Evolutionary conservation across 495 filamentous ascomycete species (phyloP), one percentile per base, ranked within the genome.

Genomic region (Penicillium samsonianum): DNA sequence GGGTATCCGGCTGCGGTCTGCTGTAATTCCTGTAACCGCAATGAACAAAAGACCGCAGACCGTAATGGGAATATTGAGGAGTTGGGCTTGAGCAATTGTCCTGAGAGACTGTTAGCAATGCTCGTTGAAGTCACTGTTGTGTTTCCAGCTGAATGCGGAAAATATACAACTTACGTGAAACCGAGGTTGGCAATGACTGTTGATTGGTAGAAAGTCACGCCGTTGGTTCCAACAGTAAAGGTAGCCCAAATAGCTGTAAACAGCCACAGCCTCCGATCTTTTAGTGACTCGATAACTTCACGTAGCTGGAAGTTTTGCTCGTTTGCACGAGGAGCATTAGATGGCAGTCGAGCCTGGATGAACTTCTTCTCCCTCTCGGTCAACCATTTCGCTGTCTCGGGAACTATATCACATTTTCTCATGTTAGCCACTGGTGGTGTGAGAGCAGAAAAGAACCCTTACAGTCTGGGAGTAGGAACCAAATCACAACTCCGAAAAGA

Each of bases 181-280:
- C 75, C 75, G 2, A 78, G 67, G 48, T 75, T 66, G 3, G 73
- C 69, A 57, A 78, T 78, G 16, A 78, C 73, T 0, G 73, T 78
- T 0, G 73, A 67, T 33, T 75, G 74, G 26, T 76, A 76, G 55
- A 78, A 78, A 26, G 63, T 70, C 6, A 78, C 70, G 4, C 75
- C 75, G n/a, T 66, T 71, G 16, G 73, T 74, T 11, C 75, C 73
- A 19, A 77, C 69, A 2, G 73, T 77, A 52, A 73, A 77, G 40
- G 71, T 67, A 1, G 71, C 71, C 73, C 73, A 76, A 31, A 74
- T 74, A 1, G 63, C 50, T 2, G 67, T 75, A 37, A 77, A 62
- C 25, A 66, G 40, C 63, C 63, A 66, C 11, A 66, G 43, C 44
- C 63, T 53, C 23, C 56, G 20, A 31, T 73, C 65, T 22, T 59